Conservation (phyloP, 179 eudicot species). For the Silene vulgaris region DNA sequence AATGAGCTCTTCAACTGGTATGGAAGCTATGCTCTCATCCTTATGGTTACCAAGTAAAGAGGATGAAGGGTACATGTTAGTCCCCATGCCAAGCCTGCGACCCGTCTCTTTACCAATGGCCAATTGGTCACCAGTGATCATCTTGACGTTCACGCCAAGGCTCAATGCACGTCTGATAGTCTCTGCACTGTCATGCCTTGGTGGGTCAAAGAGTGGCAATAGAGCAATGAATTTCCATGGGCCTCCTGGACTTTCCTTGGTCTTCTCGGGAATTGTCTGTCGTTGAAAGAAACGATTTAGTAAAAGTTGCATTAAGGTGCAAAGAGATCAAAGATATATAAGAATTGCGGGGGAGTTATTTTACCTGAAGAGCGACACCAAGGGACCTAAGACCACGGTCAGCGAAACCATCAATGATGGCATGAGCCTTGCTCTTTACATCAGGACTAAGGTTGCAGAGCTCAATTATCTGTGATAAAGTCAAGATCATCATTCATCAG, state of each 20-base stretch:
- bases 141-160: conserved; percentile 87
- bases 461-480: conserved; percentile 51
- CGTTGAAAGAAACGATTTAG: neutral
- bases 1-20: conserved; percentile 80
- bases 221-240: conserved; percentile 73
- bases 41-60: conserved; percentile 68
- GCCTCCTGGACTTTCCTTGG: conserved; percentile 61
- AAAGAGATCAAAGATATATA: neutral
- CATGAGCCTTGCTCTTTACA: conserved; percentile 43
- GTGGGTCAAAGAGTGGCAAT: conserved; percentile 85
- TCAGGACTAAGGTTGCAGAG: conserved; percentile 51
- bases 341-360: neutral
- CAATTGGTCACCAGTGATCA: conserved; percentile 93
- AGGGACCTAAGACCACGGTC: conserved; percentile 83
- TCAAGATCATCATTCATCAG: neutral
- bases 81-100: conserved; percentile 90
- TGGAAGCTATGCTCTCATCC: conserved; percentile 50
- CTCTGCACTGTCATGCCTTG: conserved; percentile 90
- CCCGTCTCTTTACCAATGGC: conserved; percentile 92
- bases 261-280: conserved; percentile 70
- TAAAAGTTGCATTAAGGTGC: neutral
- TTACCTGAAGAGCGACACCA: conserved; percentile 57
- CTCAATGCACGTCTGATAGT: conserved; percentile 70
- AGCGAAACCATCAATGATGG: conserved; percentile 70
- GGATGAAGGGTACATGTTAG: conserved; percentile 91